Evolutionary conservation across 2,329 filamentous ascomycete genomes (phyloP).

Genomic region (Diaporthe vexans): DNA sequence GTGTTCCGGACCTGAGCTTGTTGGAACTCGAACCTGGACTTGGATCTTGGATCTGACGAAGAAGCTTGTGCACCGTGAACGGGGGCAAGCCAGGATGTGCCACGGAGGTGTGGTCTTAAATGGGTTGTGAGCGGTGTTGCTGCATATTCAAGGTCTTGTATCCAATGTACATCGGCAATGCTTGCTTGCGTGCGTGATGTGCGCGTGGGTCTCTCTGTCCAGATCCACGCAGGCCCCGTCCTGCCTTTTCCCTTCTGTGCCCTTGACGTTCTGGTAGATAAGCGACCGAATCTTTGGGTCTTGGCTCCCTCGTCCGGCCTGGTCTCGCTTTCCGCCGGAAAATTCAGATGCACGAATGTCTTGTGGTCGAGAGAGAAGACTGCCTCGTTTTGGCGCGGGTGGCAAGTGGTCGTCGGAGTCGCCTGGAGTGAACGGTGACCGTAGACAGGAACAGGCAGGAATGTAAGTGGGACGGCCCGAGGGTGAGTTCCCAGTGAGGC

Average conservation of each 20-base stretch:
- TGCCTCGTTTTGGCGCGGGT: not conserved
- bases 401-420: not conserved
- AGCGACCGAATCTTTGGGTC: not conserved
- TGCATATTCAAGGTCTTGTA: slow-evolving; percentile 14
- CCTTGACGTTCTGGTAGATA: slow-evolving; percentile 19
- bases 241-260: slow-evolving; percentile 10
- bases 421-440: not conserved
- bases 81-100: slow-evolving; percentile 4
- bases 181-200: slow-evolving; percentile 19
- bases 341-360: no score
- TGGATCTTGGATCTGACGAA: slow-evolving; percentile 9
- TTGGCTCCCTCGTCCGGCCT: not conserved
- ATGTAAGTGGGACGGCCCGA: slow-evolving; percentile 21
- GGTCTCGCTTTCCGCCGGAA: not conserved
- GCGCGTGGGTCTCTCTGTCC: slow-evolving; percentile 11
- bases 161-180: slow-evolving; percentile 21
- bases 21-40: not conserved
- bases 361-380: no score
- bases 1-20: slow-evolving; percentile 4
- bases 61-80: slow-evolving; percentile 6
- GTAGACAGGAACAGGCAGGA: not conserved
- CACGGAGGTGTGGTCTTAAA: slow-evolving; percentile 34
- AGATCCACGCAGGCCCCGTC: slow-evolving; percentile 8
- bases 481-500: not conserved
- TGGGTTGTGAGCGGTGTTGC: slow-evolving; percentile 17